Base-by-base conservation (phyloP, 768 basidiomycete species). In the Suillus lakei region DNA sequence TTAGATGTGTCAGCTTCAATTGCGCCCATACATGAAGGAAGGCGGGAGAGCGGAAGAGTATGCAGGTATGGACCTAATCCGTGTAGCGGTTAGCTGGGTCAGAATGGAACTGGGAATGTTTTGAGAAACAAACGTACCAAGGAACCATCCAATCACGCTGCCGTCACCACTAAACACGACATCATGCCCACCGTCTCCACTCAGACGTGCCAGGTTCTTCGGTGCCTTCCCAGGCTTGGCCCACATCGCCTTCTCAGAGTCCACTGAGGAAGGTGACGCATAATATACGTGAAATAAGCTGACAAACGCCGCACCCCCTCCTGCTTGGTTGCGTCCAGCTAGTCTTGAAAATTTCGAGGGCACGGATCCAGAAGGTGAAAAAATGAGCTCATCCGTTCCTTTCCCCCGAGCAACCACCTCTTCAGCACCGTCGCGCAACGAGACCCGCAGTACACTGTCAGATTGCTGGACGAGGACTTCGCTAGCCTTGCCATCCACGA, bases 111-210 rank as follows among this genome's bases (percentile, higher is more conserved):
- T n/a, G n/a, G n/a, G n/a, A n/a, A n/a, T n/a, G n/a, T n/a, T n/a
- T n/a, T n/a, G n/a, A 32, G 43, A 13, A 48, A 67, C 30, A 60
- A 28, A 63, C 81, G 53, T 72, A 90, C 91, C 91, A 36, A 92
- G 81, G 75, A 92, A 85, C 91, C 91, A 92, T 67, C 91, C 90
- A 39, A 92, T 63, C 38, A 79, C 86, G 62, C 81, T 85, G 21
- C 91, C 91, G 71, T 91, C 88, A 13, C 82, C 71, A 39, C 85
- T 89, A 79, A 85, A 88, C 2, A 86, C 81, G 43, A 92, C 72
- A 71, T 89, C 88, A 69, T 92, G 91, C 1, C 90, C 91, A 21
- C 91, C 91, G 73, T 92, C 90, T 68, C 90, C 70, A 69, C 91
- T 91, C 64, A 92, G 64, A 39, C 91, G 82, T 4, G 83, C 83